Evolutionary conservation across 176 grass and related monocot genomes (phyloP).

Genomic region (Tuctoria greenei): DNA sequence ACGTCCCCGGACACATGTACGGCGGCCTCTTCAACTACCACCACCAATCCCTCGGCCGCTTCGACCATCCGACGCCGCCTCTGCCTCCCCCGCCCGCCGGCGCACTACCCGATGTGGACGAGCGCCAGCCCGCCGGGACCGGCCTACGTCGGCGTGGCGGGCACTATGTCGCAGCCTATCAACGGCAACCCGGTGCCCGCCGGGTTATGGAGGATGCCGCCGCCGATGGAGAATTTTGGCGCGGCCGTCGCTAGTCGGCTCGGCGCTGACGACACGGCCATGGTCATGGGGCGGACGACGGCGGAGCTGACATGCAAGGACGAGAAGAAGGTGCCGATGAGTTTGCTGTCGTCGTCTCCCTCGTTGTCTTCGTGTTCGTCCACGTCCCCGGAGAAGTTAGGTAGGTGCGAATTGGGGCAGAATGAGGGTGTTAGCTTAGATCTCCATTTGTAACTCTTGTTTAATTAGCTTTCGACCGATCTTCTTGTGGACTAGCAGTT

Average conservation of each 20-base stretch:
- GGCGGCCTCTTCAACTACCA: conserved; percentile 67
- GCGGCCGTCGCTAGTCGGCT: conserved; percentile 11
- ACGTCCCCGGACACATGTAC: conserved; percentile 66
- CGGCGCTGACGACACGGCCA: conserved; percentile 1
- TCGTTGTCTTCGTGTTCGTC: conserved; percentile 62
- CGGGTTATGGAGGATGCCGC: conserved; percentile 53
- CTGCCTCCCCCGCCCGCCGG: conserved; percentile 34
- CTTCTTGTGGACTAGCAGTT: conserved; percentile 46
- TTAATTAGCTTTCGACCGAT: conserved; percentile 38
- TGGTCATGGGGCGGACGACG: conserved; percentile 22
- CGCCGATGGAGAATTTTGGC: conserved; percentile 41
- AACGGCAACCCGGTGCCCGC: conserved; percentile 59
- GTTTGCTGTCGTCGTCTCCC: conserved; percentile 49
- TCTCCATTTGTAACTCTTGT: conserved; percentile 71
- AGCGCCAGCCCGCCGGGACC: conserved; percentile 18
- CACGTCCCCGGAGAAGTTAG: conserved; percentile 70
- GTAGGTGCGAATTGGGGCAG: conserved; percentile 57
- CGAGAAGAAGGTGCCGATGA: conserved; percentile 51
- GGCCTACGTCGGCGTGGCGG: conserved; percentile 38
- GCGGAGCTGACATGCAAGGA: conserved; percentile 33
- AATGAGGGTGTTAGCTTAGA: conserved; percentile 86
- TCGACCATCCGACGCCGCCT: conserved; percentile 15
- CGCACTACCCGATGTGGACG: conserved; percentile 76
- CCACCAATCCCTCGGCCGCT: conserved; percentile 45
- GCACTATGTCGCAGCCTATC: conserved; percentile 74